Percentiles rank a stretch among this genome's conserved stretches.
Conservation (phyloP, 805 yeast genomes). For the Babjeviella inositovora region DNA sequence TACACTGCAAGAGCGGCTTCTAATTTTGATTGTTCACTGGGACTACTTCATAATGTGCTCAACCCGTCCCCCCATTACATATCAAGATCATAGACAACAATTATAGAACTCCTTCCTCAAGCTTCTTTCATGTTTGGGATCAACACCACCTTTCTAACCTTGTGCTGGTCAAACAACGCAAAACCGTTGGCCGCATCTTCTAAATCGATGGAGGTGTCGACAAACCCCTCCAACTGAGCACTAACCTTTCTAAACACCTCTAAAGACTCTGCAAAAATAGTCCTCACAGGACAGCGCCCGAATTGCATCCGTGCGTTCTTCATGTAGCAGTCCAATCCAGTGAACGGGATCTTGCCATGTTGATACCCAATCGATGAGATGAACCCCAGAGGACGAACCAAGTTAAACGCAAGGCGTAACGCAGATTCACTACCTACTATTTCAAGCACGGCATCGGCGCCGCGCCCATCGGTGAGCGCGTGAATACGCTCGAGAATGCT, state of each 20-base stretch:
- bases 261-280: conserved; percentile 35
- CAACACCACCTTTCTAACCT: conserved; percentile 39
- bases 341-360: conserved; percentile 37
- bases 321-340: conserved; percentile 38
- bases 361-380: conserved; percentile 46
- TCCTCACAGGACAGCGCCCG: conserved; percentile 49
- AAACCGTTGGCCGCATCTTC: conserved; percentile 29
- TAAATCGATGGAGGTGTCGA: conserved; percentile 27
- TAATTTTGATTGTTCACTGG: too few relatives aligned
- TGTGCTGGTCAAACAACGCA: conserved; percentile 32
- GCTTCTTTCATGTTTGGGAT: conserved; percentile 2
- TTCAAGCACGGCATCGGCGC: conserved; percentile 47
- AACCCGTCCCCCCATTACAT: too few relatives aligned
- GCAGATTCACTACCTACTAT: conserved; percentile 42
- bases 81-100: background rate
- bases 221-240: conserved; percentile 27
- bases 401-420: conserved; percentile 29
- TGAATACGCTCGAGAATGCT: conserved; percentile 12
- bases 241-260: conserved; percentile 26
- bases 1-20: too few relatives aligned
- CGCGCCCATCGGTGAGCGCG: conserved; percentile 23
- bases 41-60: too few relatives aligned
- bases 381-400: conserved; percentile 40
- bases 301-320: conserved; percentile 41
- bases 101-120: conserved; percentile 8